Percentiles rank a stretch among this genome's conserved stretches.
Conservation (phyloP, 345 rosid species). For the Boechera divaricarpa region DNA sequence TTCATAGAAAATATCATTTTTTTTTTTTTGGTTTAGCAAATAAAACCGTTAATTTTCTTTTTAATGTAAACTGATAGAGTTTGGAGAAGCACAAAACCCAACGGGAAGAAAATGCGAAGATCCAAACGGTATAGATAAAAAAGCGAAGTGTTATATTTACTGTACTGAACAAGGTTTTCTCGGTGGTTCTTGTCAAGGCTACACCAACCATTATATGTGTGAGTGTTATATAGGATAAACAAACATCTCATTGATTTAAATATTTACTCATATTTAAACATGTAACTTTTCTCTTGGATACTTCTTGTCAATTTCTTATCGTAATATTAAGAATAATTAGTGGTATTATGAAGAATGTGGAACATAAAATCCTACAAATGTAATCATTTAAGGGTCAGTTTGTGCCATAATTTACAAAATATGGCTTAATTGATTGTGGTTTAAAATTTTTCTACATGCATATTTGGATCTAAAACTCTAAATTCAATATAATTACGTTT, state of each 20-base stretch:
- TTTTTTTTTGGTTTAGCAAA: background rate
- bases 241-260: background rate
- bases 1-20: background rate
- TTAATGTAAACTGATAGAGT: background rate
- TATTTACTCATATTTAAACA: background rate
- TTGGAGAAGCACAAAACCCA: constrained; percentile 14
- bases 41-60: background rate
- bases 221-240: constrained; percentile 27
- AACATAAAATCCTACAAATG: constrained; percentile 26
- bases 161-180: background rate
- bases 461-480: too few relatives aligned
- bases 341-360: background rate
- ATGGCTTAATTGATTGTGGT: too few relatives aligned
- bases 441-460: too few relatives aligned
- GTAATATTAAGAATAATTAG: background rate
- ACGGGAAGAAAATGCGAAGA: constrained; percentile 5
- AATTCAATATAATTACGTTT: too few relatives aligned
- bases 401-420: too few relatives aligned
- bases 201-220: background rate
- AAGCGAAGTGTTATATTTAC: background rate
- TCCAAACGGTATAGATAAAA: constrained; percentile 2
- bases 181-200: constrained; percentile 26
- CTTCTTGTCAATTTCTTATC: background rate
- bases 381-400: too few relatives aligned
- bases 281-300: background rate